Base-by-base conservation (phyloP, 345 rosid species). In the Eucalyptus cladocalyx region DNA sequence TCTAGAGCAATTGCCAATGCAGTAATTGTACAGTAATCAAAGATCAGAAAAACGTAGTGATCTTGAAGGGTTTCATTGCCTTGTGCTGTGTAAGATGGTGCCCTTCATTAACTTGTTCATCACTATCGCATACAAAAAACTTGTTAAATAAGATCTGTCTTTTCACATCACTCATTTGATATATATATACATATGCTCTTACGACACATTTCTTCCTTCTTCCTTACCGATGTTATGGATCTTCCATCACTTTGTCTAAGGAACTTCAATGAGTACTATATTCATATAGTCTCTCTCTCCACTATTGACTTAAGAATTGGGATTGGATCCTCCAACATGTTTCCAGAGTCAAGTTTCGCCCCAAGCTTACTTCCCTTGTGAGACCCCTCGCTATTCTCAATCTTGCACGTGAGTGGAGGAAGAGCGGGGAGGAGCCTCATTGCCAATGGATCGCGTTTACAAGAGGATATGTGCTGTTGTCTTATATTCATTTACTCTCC, bases 11-110 rank as follows among this genome's bases (percentile, higher is more conserved):
- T 18, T 10, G 43, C 43, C 80, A 18, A 69, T 69, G 80, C 56
- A 47, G 56, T 15, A 30, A 54, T 34, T 30, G 85, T 23, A 37
- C 47, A 18, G 69, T n/a, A 89, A 87, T 92, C 88, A 95, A 94
- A 96, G 95, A 93, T 88, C 7, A 42, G 43, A 76, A 7, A 40
- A 76, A 76, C 34, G 81, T 19, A 34, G 26, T 72, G 43, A 72
- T 72, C 14, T 72, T 72, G 26, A 34, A 34, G 45, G 81, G 81
- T 72, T 18, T 34, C 81, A 76, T 21, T 11, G 28, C 7, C 85
- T 76, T 40, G 85, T 40, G 85, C 24, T 76, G 85, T 7, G 47
- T 40, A 21, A 21, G 15, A 40, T 37, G 47, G 28, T 6, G 16
- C 47, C 40, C 47, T 40, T 76, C 40, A 43, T 40, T 40, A 21